Evolutionary conservation across 164 flowering plant species (phyloP), one percentile per base, ranked within the genome.

Genomic region (Liriodendron chinense): DNA sequence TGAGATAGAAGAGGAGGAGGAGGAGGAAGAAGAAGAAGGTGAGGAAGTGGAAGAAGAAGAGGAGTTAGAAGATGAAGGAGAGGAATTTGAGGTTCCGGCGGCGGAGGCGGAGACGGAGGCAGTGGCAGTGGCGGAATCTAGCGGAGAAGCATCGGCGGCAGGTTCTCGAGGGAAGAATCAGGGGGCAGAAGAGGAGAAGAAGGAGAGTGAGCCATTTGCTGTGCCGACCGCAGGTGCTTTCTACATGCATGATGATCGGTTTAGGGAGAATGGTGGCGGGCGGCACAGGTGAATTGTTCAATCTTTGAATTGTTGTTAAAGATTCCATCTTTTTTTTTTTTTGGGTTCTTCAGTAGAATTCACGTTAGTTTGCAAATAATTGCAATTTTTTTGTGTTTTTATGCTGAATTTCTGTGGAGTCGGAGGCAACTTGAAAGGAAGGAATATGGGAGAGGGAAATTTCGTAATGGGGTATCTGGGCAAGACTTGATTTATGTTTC

Each of bases 241-340:
- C 79, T 96, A 96, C 77, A 96, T 96, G 99, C 99, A 96, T 73
- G 99, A 96, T 89, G 98, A 96, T 83, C 79, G 99, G 47, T 96
- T 96, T 79, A 74, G 91, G 66, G 96, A 90, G 73, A 94, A 72
- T 83, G 88, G 87, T 50, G 87, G 87, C 68, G 96, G 96, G 47
- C 87, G 95, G 2, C 81, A 89, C 82, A 93, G 96, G 96, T 93
- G 18, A 12, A 2, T 28, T 3, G 21, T 62, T 73, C 1, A 5
- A 67, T 67, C 48, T 28, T 34, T 26, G 43, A 9, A 16, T 28
- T 28, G 13, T 28, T 26, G 43, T 34, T 67, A 18, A 67, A 67
- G 18, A 26, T 4, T 34, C 13, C 13, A 6, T 23, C 23, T 47
- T 4, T 65, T 25, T 23, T 23, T 48, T 22, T 43, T 34, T 47